A percentile compares a stretch with the other conserved stretches of the same genome.
These are phyloP conservation scores for Phascolomyces articulosus DNA, from an alignment of 371 early-diverging fungal species.

Conservation along the genomic window DNA sequence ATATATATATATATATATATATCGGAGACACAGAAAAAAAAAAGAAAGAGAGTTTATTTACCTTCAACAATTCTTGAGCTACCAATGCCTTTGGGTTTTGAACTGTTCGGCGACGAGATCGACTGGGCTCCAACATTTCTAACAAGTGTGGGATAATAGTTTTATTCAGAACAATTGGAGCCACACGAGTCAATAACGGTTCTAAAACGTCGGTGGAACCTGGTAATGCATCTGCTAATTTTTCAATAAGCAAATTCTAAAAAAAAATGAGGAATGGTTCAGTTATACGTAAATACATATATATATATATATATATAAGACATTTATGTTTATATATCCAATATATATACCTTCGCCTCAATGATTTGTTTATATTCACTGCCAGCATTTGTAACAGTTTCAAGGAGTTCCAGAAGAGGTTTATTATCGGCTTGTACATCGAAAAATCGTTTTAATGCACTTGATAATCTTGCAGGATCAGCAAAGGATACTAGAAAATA, in stretches of 20 bases:
- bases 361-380: slow-evolving; percentile 29
- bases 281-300: no score
- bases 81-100: slow-evolving; percentile 12
- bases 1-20: neutral
- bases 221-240: slow-evolving; percentile 64
- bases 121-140: slow-evolving; percentile 12
- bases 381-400: slow-evolving; percentile 21
- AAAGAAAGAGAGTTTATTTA: no score
- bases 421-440: slow-evolving; percentile 19
- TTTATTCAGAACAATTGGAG: slow-evolving; percentile 52
- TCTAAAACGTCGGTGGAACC: slow-evolving; percentile 70
- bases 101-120: slow-evolving; percentile 2
- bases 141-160: slow-evolving; percentile 28
- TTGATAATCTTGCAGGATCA: slow-evolving; percentile 50
- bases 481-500: slow-evolving; percentile 52
- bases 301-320: no score
- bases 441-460: slow-evolving; percentile 27
- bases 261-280: neutral
- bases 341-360: slow-evolving; percentile 28
- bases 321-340: no score
- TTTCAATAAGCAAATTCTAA: slow-evolving; percentile 67
- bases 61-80: slow-evolving; percentile 34
- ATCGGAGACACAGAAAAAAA: no score
- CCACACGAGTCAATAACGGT: slow-evolving; percentile 65
- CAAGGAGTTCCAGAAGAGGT: slow-evolving; percentile 24